Evolutionary conservation across 306 rosid genomes (phyloP).

Genomic region (Gleditsia sinensis): DNA sequence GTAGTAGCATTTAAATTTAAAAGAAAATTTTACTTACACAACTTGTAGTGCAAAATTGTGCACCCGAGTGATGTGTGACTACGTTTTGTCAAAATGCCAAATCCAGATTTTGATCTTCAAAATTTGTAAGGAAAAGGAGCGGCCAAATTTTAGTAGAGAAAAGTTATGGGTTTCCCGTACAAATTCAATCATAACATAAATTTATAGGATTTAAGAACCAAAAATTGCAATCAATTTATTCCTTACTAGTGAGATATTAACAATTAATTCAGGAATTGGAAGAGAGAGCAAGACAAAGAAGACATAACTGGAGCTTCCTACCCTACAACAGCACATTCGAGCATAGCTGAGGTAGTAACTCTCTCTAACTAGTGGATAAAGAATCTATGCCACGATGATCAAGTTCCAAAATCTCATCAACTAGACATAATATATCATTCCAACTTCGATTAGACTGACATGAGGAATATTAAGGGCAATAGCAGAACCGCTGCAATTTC

Average conservation of each 20-base stretch:
- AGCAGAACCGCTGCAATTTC: slow-evolving; percentile 72
- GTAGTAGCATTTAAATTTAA: not conserved
- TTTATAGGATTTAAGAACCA: not conserved
- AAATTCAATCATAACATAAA: no score
- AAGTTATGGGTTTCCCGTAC: not conserved
- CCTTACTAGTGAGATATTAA: not conserved
- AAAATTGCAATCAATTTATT: not conserved
- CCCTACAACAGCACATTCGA: not conserved
- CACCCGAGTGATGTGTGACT: no score
- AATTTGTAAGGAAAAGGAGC: no score
- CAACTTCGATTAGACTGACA: slow-evolving; percentile 80
- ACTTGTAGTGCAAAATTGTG: not conserved
- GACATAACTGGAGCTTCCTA: not conserved
- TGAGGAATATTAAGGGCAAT: slow-evolving; percentile 88
- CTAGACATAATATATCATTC: slow-evolving; percentile 89
- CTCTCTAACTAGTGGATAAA: not conserved
- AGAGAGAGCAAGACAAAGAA: not conserved
- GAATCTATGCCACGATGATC: not conserved
- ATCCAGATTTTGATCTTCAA: no score
- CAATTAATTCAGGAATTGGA: not conserved
- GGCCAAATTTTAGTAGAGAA: no score
- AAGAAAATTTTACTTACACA: not conserved
- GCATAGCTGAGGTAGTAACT: not conserved
- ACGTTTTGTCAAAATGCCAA: no score
- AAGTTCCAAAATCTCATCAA: not conserved